These are phyloP conservation scores for Trichoderma gracile DNA, from an alignment of 2,329 filamentous ascomycete species.

Conservation along the genomic window DNA sequence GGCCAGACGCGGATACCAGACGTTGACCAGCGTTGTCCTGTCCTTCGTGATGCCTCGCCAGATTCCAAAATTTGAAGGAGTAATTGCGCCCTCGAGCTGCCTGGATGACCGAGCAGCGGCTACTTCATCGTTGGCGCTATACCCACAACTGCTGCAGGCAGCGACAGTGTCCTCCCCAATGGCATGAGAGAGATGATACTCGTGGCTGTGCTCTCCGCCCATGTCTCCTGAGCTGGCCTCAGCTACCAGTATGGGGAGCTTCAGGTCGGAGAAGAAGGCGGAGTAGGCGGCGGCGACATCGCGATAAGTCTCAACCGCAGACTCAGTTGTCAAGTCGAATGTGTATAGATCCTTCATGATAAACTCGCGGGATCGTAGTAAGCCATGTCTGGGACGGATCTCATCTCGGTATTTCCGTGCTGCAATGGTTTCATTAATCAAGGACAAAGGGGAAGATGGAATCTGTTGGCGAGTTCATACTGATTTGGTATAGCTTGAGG, in stretches of 20 bases:
- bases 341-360: constrained; percentile 98
- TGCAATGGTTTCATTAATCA: constrained; percentile 41
- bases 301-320: constrained; percentile 79
- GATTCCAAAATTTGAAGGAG: constrained; percentile 37
- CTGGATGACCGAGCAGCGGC: constrained; percentile 45
- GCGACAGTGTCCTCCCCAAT: constrained; percentile 86
- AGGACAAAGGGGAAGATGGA: not conserved
- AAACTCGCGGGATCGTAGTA: constrained; percentile 87
- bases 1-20: constrained; percentile 58
- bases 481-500: constrained; percentile 85
- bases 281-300: constrained; percentile 73
- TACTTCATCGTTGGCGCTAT: constrained; percentile 87
- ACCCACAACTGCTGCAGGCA: constrained; percentile 70
- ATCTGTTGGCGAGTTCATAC: constrained; percentile 46
- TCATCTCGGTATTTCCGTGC: constrained; percentile 95
- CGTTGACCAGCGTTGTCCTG: constrained; percentile 65
- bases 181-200: constrained; percentile 81
- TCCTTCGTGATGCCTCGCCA: constrained; percentile 71
- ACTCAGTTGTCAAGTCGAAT: constrained; percentile 69
- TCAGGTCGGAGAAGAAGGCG: constrained; percentile 77
- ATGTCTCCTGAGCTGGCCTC: constrained; percentile 95
- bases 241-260: constrained; percentile 79
- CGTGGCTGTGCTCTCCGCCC: constrained; percentile 89
- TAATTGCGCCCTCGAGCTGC: not conserved
- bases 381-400: constrained; percentile 79